Evolutionary conservation across 768 basidiomycete species (phyloP).

Genomic region (Termitomyces sp.): DNA sequence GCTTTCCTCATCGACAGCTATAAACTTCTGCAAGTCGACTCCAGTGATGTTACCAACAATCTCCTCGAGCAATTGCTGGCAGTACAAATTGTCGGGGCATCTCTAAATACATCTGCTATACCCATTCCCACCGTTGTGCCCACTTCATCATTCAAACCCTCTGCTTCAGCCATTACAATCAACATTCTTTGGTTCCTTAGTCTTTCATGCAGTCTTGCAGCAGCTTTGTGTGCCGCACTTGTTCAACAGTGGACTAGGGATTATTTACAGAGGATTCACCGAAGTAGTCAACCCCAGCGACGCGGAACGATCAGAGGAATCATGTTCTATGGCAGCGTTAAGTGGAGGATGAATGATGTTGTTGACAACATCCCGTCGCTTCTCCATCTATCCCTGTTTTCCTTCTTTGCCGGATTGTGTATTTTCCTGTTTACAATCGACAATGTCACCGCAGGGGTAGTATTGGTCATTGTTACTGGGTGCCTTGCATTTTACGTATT

Average conservation of each 20-base stretch:
- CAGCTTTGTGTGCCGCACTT: conserved; percentile 21
- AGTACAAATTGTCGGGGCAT: conserved; percentile 7
- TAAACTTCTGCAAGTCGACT: conserved; percentile 23
- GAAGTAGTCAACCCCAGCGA: not conserved
- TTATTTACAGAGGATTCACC: not conserved
- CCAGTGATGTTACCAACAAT: conserved; percentile 17
- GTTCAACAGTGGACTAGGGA: conserved; percentile 1
- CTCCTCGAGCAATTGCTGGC: conserved; percentile 15
- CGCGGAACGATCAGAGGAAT: not conserved
- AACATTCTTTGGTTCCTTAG: too few species aligned
- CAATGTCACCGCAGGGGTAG: not conserved
- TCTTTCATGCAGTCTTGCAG: conserved; percentile 13
- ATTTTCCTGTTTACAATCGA: not conserved
- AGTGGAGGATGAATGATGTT: not conserved
- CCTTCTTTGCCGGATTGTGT: not conserved
- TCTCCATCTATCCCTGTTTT: conserved; percentile 1
- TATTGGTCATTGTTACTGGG: not conserved
- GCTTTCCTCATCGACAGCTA: conserved; percentile 32
- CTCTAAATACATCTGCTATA: too few species aligned
- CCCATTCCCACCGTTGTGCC: too few species aligned
- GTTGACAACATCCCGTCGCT: not conserved
- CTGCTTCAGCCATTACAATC: too few species aligned
- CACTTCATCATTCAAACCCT: too few species aligned
- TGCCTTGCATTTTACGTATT: not conserved
- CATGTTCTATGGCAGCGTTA: not conserved